Conservation (phyloP, 208 protist genomes). For the Acanthamoeba castellanii region DNA sequence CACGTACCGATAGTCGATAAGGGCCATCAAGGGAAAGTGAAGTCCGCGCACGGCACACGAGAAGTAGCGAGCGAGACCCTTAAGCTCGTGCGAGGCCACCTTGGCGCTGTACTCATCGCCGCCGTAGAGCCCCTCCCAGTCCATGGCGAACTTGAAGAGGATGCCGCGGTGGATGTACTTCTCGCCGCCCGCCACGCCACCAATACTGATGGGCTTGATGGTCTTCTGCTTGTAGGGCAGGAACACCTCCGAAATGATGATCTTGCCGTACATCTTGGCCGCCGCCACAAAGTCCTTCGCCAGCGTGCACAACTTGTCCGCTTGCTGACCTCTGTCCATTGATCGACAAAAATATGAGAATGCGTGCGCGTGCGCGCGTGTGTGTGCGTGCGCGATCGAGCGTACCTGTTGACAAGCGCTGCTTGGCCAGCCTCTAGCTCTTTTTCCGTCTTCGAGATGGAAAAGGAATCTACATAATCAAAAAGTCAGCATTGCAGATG, state of each 20-base stretch:
- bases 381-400: background rate
- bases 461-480: conserved; percentile 52
- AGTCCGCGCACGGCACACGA: conserved; percentile 62
- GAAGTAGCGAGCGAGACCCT: conserved; percentile 72
- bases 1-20: conserved; percentile 77
- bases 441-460: conserved; percentile 49
- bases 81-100: conserved; percentile 75
- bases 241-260: conserved; percentile 79
- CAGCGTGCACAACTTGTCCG: conserved; percentile 73
- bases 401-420: conserved; percentile 7
- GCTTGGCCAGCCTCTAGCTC: conserved; percentile 37
- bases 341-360: background rate
- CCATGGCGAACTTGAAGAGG: conserved; percentile 81
- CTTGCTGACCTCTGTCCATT: conserved; percentile 29
- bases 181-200: conserved; percentile 78
- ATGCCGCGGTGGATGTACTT: conserved; percentile 78
- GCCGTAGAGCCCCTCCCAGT: conserved; percentile 71
- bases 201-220: conserved; percentile 69
- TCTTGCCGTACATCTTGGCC: conserved; percentile 81
- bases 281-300: conserved; percentile 76
- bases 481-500: background rate
- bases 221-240: conserved; percentile 79
- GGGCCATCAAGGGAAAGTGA: conserved; percentile 75
- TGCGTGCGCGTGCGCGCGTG: background rate
- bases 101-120: conserved; percentile 72